phyloP scores from a whole-genome alignment of 2,329 filamentous ascomycete genomes.

The Lecanosticta acicola region DNA sequence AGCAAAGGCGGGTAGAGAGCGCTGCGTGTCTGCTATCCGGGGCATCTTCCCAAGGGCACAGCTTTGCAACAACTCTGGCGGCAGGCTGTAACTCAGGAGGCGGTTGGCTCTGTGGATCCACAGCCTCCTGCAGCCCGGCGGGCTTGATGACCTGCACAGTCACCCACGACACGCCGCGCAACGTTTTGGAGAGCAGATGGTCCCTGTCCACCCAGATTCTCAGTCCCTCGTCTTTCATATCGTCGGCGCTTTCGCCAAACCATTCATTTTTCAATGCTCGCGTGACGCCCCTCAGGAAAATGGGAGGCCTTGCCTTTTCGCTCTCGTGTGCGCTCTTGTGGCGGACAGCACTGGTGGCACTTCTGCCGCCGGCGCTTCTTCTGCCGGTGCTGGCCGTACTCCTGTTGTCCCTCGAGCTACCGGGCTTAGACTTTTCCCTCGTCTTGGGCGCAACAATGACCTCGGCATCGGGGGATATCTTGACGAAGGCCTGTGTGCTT shows the following conservation, averaged over 20 bases:
- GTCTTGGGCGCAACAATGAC: constrained; percentile 96
- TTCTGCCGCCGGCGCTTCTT: constrained; percentile 65
- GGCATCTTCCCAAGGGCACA: constrained; percentile 77
- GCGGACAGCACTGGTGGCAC: constrained; percentile 64
- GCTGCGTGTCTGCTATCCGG: constrained; percentile 75
- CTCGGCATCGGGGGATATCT: constrained; percentile 88
- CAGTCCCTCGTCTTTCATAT: constrained; percentile 53
- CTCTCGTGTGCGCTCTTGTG: constrained; percentile 56
- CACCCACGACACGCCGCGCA: constrained; percentile 72
- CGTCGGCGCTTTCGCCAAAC: constrained; percentile 57
- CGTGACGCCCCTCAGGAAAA: constrained; percentile 79
- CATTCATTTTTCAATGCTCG: constrained; percentile 63
- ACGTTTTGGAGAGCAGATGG: constrained; percentile 61
- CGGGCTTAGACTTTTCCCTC: constrained; percentile 56
- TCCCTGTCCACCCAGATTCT: constrained; percentile 83
- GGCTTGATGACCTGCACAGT: constrained; percentile 83
- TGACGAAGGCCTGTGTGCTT: constrained; percentile 70
- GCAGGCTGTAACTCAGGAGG: constrained; percentile 53
- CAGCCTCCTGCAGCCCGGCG: constrained; percentile 64
- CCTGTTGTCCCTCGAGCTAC: constrained; percentile 62
- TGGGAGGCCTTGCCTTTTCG: constrained; percentile 55
- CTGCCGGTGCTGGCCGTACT: constrained; percentile 76
- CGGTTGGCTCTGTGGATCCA: constrained; percentile 66
- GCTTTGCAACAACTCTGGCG: constrained; percentile 66
- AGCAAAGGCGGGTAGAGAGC: constrained; percentile 71